Percentiles rank a stretch among this genome's conserved stretches.
phyloP scores from a whole-genome alignment of 2,329 filamentous ascomycete species.

The Clonostachys sp. region DNA sequence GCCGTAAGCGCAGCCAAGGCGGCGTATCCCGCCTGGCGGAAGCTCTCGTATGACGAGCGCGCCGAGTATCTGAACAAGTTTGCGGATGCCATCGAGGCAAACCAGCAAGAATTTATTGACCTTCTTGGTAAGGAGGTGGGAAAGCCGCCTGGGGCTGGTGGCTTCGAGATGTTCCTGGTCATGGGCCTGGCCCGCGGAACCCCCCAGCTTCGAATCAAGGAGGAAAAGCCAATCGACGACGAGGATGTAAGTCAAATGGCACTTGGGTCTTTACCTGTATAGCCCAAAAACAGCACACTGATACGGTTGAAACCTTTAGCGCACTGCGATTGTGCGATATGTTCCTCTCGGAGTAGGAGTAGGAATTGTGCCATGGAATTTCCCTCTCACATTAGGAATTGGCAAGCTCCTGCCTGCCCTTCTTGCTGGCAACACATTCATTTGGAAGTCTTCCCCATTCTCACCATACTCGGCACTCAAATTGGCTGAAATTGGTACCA shows the following conservation, averaged over 20 bases:
- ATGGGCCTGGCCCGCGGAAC: background rate
- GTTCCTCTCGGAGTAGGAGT: conserved; percentile 53
- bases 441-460: conserved; percentile 53
- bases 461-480: conserved; percentile 56
- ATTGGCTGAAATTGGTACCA: conserved; percentile 50
- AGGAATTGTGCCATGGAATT: conserved; percentile 54
- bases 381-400: conserved; percentile 43
- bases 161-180: background rate
- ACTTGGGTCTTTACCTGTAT: background rate
- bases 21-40: background rate
- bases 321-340: conserved; percentile 21
- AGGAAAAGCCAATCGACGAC: background rate
- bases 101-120: background rate
- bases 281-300: background rate
- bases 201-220: background rate
- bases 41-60: background rate
- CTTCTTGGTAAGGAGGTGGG: background rate
- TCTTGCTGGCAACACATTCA: conserved; percentile 49
- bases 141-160: background rate
- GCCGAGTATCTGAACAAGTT: background rate
- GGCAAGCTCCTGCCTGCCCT: conserved; percentile 53
- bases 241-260: background rate
- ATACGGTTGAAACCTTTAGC: background rate
- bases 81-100: background rate
- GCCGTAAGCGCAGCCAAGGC: conserved; percentile 2